Evolutionary conservation across 1,284 basidiomycete species (phyloP).

Genomic region (Melanopsichium pennsylvanicum): DNA sequence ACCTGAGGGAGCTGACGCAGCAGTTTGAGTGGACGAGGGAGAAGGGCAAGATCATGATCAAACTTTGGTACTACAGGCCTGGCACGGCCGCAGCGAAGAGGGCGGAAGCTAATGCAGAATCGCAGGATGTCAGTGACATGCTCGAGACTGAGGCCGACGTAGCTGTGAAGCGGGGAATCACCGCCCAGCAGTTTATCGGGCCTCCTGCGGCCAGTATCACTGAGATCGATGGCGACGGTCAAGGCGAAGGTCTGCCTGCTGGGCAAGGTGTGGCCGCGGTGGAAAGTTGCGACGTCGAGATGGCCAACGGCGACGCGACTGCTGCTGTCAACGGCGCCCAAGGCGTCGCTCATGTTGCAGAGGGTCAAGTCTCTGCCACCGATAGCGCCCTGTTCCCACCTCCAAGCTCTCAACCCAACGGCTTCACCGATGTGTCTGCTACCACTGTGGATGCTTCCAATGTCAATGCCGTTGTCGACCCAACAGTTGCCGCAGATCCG

Average conservation of each 20-base stretch:
- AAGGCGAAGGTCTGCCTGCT: constrained; percentile 1
- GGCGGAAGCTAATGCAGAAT: constrained; percentile 6
- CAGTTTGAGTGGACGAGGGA: constrained; percentile 59
- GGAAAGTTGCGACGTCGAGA: constrained; percentile 21
- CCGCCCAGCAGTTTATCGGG: constrained; percentile 39
- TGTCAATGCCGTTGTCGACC: neutral
- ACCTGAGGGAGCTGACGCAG: constrained; percentile 65
- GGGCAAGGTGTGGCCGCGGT: neutral
- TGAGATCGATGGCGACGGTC: constrained; percentile 5
- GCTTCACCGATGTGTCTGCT: neutral
- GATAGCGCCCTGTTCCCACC: constrained; percentile 4
- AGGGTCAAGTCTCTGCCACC: neutral
- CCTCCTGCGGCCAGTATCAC: constrained; percentile 3
- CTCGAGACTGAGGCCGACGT: constrained; percentile 38
- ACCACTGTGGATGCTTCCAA: neutral
- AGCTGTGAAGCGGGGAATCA: constrained; percentile 33
- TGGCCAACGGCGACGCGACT: constrained; percentile 16
- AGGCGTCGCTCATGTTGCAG: neutral
- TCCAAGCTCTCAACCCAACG: constrained; percentile 24
- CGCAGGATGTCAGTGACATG: constrained; percentile 30
- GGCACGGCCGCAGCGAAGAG: constrained; percentile 8
- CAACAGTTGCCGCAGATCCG: neutral
- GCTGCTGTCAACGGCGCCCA: neutral
- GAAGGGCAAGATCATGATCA: constrained; percentile 52
- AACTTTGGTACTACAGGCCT: constrained; percentile 76